A percentile compares a stretch with the other conserved stretches of the same genome.
Evolutionary conservation across 768 basidiomycete genomes (phyloP).

Genomic region (Tephrocybe rancida): DNA sequence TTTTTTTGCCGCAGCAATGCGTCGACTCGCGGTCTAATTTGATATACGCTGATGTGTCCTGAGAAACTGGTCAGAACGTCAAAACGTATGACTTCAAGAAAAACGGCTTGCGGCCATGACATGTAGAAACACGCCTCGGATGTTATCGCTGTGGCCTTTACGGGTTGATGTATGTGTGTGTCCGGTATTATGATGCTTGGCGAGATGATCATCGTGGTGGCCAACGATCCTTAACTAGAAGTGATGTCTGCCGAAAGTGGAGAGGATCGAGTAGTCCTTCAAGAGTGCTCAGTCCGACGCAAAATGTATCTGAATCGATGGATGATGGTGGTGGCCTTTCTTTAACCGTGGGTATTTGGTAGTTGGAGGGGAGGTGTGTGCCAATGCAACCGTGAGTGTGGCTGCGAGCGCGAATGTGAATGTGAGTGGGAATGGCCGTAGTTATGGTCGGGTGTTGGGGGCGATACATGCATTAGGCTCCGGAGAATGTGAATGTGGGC

Average conservation of each 20-base stretch:
- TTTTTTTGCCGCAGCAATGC: conserved; percentile 63
- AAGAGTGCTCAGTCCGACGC: conserved; percentile 12
- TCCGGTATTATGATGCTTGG: conserved; percentile 42
- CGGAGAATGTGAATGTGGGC: conserved; percentile 12
- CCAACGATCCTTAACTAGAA: conserved; percentile 58
- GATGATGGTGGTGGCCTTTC: conserved; percentile 40
- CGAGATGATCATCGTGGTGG: conserved; percentile 54
- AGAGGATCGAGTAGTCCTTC: conserved; percentile 16
- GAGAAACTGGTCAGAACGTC: conserved; percentile 10
- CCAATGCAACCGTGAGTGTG: conserved; percentile 31
- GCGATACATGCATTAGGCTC: conserved; percentile 5
- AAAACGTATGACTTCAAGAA: not conserved
- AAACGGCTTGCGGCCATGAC: conserved; percentile 80
- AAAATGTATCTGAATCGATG: conserved; percentile 39
- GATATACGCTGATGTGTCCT: conserved; percentile 80
- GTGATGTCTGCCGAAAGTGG: conserved; percentile 44
- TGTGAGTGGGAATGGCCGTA: conserved; percentile 21
- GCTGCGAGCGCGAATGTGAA: conserved; percentile 25
- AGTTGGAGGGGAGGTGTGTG: conserved; percentile 15
- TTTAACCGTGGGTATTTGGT: conserved; percentile 19
- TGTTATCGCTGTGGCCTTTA: conserved; percentile 95
- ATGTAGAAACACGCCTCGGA: conserved; percentile 98
- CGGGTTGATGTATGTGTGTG: conserved; percentile 54
- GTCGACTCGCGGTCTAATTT: conserved; percentile 76
- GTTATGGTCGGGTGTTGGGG: conserved; percentile 4